Base-by-base conservation (phyloP, 768 basidiomycete species). In the Auricularia cornea region DNA sequence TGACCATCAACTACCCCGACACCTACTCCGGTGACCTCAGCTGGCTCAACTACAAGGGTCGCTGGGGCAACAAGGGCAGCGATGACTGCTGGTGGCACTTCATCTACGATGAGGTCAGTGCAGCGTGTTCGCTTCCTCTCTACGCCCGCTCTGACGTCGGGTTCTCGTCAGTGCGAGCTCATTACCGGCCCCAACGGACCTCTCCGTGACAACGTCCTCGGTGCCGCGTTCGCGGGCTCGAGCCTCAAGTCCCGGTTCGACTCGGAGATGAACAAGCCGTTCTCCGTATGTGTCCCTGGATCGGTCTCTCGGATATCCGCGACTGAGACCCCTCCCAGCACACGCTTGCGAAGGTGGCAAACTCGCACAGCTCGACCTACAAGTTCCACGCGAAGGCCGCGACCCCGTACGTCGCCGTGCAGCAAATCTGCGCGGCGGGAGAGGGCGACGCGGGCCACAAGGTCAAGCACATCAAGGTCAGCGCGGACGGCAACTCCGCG, bases 1-100 rank as follows among this genome's bases (percentile, higher is more conserved):
- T 40, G 16, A 59, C 26, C n/a, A 18, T 63, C 62, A 63, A 63
- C 62, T 63, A 63, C 44, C 62, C 62, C 10, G 57, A 63, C 57
- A 63, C 62, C 3, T 63, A 59, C 38, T 38, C 56, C 48, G 62
- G 40, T 18, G 38, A 26, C 29, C 29, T 35, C 41, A 41, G 28
- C 57, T 63, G 62, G 62, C 62, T 63, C 41, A 63, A 63, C 57
- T 63, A 38, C 38, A 40, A 20, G 23, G 62, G 62, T 20, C 23
- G 20, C 18, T 63, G 62, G 62, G 62, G 62, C 16, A 63, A 63
- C 57, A 59, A 63, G 51, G 62, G 35, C 35, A 18, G 26, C 41
- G 52, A 40, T 14, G 29, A 59, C 26, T 63, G 62, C 62, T 63
- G 62, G 62, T 63, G 62, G 62, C 30, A 59, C 56, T 23, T 59